phyloP scores from a whole-genome alignment of 164 flowering plant genomes.

The Liriodendron chinense region DNA sequence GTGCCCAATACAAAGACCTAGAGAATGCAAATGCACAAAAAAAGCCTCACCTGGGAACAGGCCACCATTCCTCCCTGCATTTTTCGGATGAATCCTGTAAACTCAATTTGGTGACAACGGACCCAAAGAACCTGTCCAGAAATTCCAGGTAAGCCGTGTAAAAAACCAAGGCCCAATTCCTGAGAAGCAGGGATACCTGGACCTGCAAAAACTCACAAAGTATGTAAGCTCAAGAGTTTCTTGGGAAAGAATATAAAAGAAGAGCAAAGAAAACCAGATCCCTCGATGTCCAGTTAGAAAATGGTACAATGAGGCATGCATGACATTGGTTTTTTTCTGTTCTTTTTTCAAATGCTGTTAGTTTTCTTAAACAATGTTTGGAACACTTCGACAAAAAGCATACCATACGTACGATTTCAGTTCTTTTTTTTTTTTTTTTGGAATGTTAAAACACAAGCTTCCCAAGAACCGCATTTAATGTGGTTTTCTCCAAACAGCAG shows the following conservation, averaged over 20 bases:
- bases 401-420: too few relatives aligned
- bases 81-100: not conserved
- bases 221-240: constrained; percentile 30
- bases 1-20: too few relatives aligned
- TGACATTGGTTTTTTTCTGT: not conserved
- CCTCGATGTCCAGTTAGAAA: not conserved
- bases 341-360: too few relatives aligned
- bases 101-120: not conserved
- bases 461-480: too few relatives aligned
- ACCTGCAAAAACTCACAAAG: constrained; percentile 61
- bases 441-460: too few relatives aligned
- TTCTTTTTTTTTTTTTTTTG: too few relatives aligned
- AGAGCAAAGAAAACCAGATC: not conserved
- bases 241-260: too few relatives aligned
- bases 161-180: constrained; percentile 25
- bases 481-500: too few relatives aligned
- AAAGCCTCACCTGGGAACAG: too few relatives aligned
- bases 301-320: not conserved
- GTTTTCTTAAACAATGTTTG: not conserved
- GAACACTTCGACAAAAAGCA: not conserved
- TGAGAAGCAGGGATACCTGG: constrained; percentile 59
- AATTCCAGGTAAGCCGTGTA: constrained; percentile 44
- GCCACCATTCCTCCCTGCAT: not conserved
- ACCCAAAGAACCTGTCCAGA: constrained; percentile 25
- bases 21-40: too few relatives aligned